phyloP scores from a whole-genome alignment of 345 rosid genomes.

The Lagerstroemia speciosa region DNA sequence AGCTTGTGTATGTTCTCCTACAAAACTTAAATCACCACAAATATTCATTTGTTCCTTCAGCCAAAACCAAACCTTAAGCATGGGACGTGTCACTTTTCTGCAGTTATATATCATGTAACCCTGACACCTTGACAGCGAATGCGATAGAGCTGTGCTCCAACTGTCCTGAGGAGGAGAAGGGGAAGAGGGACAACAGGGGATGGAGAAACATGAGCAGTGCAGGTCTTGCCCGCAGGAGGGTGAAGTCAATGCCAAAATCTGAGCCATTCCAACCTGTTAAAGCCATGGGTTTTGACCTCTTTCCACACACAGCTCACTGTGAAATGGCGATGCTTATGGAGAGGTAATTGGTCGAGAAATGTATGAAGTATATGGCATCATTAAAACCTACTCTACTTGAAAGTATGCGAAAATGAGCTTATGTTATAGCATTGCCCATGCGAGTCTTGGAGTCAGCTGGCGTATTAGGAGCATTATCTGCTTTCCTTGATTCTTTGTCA shows the following conservation, averaged over 20 bases:
- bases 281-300: conserved; percentile 96
- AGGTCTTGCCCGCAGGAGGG: conserved; percentile 75
- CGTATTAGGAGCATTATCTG: background rate
- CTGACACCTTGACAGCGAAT: conserved; percentile 82
- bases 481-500: background rate
- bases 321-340: conserved; percentile 94
- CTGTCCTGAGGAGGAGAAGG: conserved; percentile 57
- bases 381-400: background rate
- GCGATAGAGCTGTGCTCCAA: conserved; percentile 93
- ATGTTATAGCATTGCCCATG: background rate
- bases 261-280: conserved; percentile 85
- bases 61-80: background rate
- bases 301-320: conserved; percentile 90
- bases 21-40: background rate
- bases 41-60: background rate
- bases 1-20: conserved; percentile 69
- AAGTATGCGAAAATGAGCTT: background rate
- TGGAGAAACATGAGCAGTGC: conserved; percentile 73
- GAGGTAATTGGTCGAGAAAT: conserved; percentile 26
- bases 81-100: background rate
- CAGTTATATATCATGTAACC: conserved; percentile 96
- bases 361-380: background rate
- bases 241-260: conserved; percentile 81
- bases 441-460: background rate
- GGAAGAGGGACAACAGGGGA: conserved; percentile 46